Conservation (phyloP, 2,329 filamentous ascomycete species). For the Venturia oleaginea region DNA sequence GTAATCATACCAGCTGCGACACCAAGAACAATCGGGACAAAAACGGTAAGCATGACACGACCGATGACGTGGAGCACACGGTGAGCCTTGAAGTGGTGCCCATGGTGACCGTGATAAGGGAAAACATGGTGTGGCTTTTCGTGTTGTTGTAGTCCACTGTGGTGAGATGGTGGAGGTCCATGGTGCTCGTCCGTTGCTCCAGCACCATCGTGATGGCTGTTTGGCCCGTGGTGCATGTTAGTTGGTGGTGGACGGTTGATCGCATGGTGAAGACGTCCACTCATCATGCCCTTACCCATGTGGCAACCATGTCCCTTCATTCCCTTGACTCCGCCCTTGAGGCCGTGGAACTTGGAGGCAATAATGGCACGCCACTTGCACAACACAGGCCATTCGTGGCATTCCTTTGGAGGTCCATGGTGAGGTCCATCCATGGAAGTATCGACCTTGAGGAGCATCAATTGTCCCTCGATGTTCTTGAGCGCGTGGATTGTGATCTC, state of each 20-base stretch:
- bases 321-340: slow-evolving; percentile 18
- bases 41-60: slow-evolving; percentile 51
- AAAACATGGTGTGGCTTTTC: slow-evolving; percentile 18
- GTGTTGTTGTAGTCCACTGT: slow-evolving; percentile 22
- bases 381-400: slow-evolving; percentile 26
- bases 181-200: background rate
- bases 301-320: slow-evolving; percentile 28
- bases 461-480: slow-evolving; percentile 27
- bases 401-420: slow-evolving; percentile 10
- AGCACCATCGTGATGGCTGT: slow-evolving; percentile 9
- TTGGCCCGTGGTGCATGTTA: slow-evolving; percentile 18
- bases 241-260: slow-evolving; percentile 13
- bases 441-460: slow-evolving; percentile 31
- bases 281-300: slow-evolving; percentile 20
- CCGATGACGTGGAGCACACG: slow-evolving; percentile 42
- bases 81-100: slow-evolving; percentile 21
- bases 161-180: slow-evolving; percentile 3
- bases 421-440: slow-evolving; percentile 14
- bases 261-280: slow-evolving; percentile 21
- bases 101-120: slow-evolving; percentile 14
- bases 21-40: slow-evolving; percentile 60
- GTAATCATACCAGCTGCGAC: slow-evolving; percentile 59
- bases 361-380: slow-evolving; percentile 35
- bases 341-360: slow-evolving; percentile 22
- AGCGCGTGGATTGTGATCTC: slow-evolving; percentile 29